Conservation (phyloP, 768 basidiomycete species). For the Leccinum barrowsii region DNA sequence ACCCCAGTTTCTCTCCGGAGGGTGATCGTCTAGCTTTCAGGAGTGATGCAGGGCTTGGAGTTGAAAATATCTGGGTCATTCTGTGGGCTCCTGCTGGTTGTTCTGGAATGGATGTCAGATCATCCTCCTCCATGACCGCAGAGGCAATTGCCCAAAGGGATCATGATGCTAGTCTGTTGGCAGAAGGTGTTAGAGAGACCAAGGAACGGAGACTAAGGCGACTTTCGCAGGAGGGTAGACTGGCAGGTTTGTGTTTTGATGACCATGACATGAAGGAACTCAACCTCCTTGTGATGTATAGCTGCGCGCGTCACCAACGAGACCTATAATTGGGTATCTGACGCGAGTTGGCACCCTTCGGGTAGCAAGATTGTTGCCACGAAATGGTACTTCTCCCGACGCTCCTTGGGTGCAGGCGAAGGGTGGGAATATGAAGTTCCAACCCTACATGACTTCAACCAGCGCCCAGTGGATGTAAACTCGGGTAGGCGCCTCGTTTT, state of each 20-base stretch:
- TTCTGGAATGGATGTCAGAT: conserved; percentile 51
- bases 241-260: conserved; percentile 32
- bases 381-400: conserved; percentile 68
- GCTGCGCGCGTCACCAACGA: conserved; percentile 63
- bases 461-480: conserved; percentile 33
- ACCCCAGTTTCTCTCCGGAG: conserved; percentile 69
- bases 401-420: conserved; percentile 69
- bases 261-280: background rate
- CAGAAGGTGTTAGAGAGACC: conserved; percentile 50
- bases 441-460: conserved; percentile 1
- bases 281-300: conserved; percentile 13
- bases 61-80: conserved; percentile 73
- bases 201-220: conserved; percentile 43
- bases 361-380: conserved; percentile 64
- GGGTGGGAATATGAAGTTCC: conserved; percentile 67
- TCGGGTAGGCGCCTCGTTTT: conserved; percentile 53
- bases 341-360: conserved; percentile 68
- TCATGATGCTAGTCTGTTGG: conserved; percentile 46
- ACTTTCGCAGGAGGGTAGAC: conserved; percentile 56
- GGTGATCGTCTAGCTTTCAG: conserved; percentile 64
- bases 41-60: conserved; percentile 68
- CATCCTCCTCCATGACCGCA: conserved; percentile 31
- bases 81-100: conserved; percentile 58
- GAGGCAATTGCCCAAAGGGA: conserved; percentile 36
- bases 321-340: conserved; percentile 68